Evolutionary conservation across 805 yeast species (phyloP).

Genomic region (Candida nitratophila): DNA sequence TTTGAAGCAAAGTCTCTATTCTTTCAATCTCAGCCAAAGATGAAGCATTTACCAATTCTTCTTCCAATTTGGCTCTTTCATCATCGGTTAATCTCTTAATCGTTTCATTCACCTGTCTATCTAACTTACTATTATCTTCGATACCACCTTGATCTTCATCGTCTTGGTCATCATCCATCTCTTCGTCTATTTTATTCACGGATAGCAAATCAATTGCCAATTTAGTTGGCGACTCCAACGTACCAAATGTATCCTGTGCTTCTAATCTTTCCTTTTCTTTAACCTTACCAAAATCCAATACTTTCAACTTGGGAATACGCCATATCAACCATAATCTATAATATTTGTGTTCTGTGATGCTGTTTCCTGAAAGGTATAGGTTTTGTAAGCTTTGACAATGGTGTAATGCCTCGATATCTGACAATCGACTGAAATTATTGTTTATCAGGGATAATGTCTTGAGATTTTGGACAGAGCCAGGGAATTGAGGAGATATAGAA

Average conservation of each 20-base stretch:
- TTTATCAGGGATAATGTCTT: slow-evolving; percentile 43
- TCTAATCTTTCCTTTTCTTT: slow-evolving; percentile 43
- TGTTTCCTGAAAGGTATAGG: slow-evolving; percentile 53
- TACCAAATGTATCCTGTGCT: slow-evolving; percentile 39
- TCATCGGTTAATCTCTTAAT: slow-evolving; percentile 44
- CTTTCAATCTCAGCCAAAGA: slow-evolving; percentile 69
- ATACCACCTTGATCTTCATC: slow-evolving; percentile 7
- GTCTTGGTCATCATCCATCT: slow-evolving; percentile 7
- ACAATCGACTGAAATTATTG: slow-evolving; percentile 42
- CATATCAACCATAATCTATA: slow-evolving; percentile 58
- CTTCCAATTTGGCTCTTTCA: slow-evolving; percentile 44
- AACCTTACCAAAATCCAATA: slow-evolving; percentile 64
- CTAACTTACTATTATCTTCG: background rate
- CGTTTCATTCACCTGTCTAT: background rate
- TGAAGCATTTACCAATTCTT: slow-evolving; percentile 53
- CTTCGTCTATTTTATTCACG: slow-evolving; percentile 1
- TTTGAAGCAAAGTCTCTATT: slow-evolving; percentile 49
- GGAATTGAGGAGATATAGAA: slow-evolving; percentile 29
- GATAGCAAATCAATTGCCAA: slow-evolving; percentile 24
- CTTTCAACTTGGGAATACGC: slow-evolving; percentile 53
- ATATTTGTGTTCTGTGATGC: slow-evolving; percentile 38
- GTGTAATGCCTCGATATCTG: slow-evolving; percentile 32
- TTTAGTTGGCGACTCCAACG: slow-evolving; percentile 19
- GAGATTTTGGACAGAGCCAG: slow-evolving; percentile 43
- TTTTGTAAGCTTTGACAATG: slow-evolving; percentile 36